A percentile compares a stretch with the other conserved stretches of the same genome.
These are phyloP conservation scores for Wickerhamiella sergipiensis DNA, from an alignment of 805 yeast genomes.

Conservation along the genomic window DNA sequence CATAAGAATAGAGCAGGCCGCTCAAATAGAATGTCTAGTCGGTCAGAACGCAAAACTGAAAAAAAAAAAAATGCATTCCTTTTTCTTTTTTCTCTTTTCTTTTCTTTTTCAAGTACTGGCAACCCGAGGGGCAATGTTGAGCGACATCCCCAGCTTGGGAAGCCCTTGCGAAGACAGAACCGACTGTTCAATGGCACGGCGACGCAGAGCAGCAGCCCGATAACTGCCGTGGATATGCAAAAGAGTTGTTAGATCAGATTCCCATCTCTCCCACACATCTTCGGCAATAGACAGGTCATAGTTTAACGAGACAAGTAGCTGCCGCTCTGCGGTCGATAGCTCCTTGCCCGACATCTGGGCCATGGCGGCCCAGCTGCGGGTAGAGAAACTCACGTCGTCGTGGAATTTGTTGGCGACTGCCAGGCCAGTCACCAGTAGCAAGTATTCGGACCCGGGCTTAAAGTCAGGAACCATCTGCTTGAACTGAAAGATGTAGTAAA, in stretches of 20 bases:
- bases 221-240: not conserved
- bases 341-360: conserved; percentile 49
- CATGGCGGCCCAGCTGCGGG: conserved; percentile 84
- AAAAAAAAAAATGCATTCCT: too few species aligned
- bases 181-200: not conserved
- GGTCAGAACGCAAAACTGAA: not conserved
- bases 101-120: not conserved
- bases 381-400: conserved; percentile 87
- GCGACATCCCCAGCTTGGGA: not conserved
- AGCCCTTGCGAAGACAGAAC: not conserved
- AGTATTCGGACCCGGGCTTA: conserved; percentile 23
- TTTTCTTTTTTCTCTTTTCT: too few species aligned
- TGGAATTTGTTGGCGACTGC: conserved; percentile 80
- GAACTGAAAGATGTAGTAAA: conserved; percentile 23
- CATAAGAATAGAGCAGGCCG: too few species aligned
- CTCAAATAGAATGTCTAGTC: too few species aligned
- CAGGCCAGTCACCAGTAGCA: conserved; percentile 39
- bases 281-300: conserved; percentile 38
- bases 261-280: conserved; percentile 21
- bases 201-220: not conserved
- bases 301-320: conserved; percentile 45
- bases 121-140: not conserved
- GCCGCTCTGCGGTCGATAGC: conserved; percentile 52
- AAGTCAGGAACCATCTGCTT: conserved; percentile 15
- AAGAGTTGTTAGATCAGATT: conserved; percentile 1